Base-by-base conservation (phyloP, 2,329 filamentous ascomycete species). In the Fonsecaea monophora region DNA sequence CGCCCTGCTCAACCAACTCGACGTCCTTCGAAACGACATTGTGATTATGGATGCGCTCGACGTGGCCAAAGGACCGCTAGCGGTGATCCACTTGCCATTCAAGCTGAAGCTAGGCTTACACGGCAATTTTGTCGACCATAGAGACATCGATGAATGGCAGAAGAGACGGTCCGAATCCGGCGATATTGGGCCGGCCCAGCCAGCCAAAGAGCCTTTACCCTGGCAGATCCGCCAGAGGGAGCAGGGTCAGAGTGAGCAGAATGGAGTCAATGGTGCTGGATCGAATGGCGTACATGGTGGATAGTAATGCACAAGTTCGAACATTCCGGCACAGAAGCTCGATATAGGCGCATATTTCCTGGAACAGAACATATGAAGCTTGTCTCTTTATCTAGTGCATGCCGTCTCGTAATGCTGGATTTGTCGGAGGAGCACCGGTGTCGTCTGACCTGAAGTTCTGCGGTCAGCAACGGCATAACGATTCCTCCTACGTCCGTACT, bases 1-100 rank as follows among this genome's bases (percentile, higher is more conserved):
- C 18, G 72, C 70, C 1, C 60, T 77, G 3, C 53, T 76, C 25
- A 77, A 77, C 55, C 75, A 76, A 61, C 77, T 84, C 3, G 83
- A 84, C 68, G 71, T 75, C 32, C 61, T 76, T 42, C 65, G 74
- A 6, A 77, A 77, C 62, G 77, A 79, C 66, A 70, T 78, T n/a
- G 70, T 76, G 40, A 74, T 78, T 9, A 70, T 79, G 25, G 77
- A 78, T 53, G 75, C 76, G 2, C 59, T 70, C 63, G 63, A 76
- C 32, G 68, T 79, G 32, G 65, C 68, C 2, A 71, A 75, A 40
- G 76, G 68, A 8, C 68, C 77, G 0, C 18, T 76, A n/a, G 76
- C 77, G 1, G 70, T 74, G 1, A 72, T 79, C 15, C 71, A 75
- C 42, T 53, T 79, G 25, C 77, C 78, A 2, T 72, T 78, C 58